Conservation (phyloP, 495 filamentous ascomycete species). For the Parathielavia hyrcaniae region DNA sequence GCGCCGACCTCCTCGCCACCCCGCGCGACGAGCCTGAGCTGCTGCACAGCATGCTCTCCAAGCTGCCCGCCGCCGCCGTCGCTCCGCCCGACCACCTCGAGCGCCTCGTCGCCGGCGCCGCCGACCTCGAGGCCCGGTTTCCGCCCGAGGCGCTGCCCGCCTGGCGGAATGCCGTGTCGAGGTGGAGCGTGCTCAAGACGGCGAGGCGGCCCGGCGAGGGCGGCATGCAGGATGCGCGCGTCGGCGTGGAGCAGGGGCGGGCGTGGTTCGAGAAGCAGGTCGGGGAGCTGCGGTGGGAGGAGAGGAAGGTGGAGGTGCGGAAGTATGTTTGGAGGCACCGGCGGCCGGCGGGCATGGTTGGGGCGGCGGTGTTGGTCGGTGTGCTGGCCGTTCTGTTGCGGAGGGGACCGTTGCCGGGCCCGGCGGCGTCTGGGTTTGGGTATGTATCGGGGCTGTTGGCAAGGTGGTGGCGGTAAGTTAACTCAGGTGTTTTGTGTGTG, state of each 20-base stretch:
- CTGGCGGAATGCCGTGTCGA: slow-evolving; percentile 57
- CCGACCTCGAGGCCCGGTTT: slow-evolving; percentile 45
- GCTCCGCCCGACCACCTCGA: too few species aligned
- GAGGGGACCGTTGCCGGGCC: slow-evolving; percentile 17
- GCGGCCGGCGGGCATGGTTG: slow-evolving; percentile 49
- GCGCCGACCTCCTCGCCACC: slow-evolving; percentile 73
- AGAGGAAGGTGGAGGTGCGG: slow-evolving; percentile 50
- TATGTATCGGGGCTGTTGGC: slow-evolving; percentile 18
- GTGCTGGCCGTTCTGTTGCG: slow-evolving; percentile 44
- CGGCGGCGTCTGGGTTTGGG: slow-evolving; percentile 23
- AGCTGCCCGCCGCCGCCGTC: slow-evolving; percentile 77
- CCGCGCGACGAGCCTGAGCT: slow-evolving; percentile 86
- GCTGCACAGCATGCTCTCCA: slow-evolving; percentile 81
- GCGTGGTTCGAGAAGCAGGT: slow-evolving; percentile 62
- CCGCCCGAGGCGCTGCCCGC: slow-evolving; percentile 68
- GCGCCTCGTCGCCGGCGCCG: slow-evolving; percentile 58
- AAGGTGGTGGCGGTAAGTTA: slow-evolving; percentile 19
- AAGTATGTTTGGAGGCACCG: slow-evolving; percentile 55
- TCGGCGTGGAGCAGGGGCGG: not conserved
- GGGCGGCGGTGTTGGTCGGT: slow-evolving; percentile 59
- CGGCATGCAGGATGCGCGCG: not conserved
- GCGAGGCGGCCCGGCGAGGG: not conserved
- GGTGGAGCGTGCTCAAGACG: slow-evolving; percentile 78
- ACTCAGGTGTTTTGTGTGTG: not conserved
- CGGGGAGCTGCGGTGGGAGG: slow-evolving; percentile 56